A percentile compares a stretch with the other conserved stretches of the same genome.
Evolutionary conservation across 495 filamentous ascomycete genomes (phyloP).

Genomic region (Lasiosphaeria hispida): DNA sequence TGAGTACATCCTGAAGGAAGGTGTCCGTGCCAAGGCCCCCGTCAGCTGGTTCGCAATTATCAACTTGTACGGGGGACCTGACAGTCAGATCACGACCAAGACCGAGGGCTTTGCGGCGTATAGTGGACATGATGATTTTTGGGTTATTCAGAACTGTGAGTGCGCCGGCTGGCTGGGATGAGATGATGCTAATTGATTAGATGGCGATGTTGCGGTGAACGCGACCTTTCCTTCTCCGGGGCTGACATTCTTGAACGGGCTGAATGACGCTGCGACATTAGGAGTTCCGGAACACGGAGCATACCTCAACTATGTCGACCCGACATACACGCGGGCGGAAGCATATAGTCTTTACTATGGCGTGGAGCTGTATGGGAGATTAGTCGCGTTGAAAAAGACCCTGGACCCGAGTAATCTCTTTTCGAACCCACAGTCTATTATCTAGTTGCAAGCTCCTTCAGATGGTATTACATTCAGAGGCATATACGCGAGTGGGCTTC

Average conservation of each 20-base stretch:
- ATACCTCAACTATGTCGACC: conserved; percentile 19
- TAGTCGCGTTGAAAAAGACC: conserved; percentile 9
- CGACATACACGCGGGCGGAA: conserved; percentile 7
- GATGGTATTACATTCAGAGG: no score
- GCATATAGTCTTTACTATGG: conserved; percentile 18
- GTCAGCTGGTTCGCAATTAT: conserved; percentile 17
- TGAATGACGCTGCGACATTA: conserved; percentile 12
- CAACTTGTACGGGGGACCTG: conserved; percentile 22
- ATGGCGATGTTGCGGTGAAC: background rate
- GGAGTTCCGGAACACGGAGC: conserved; percentile 1
- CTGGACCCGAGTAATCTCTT: conserved; percentile 17
- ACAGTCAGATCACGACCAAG: conserved; percentile 8
- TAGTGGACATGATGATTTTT: conserved; percentile 15
- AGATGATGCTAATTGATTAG: background rate
- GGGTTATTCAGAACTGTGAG: conserved; percentile 21
- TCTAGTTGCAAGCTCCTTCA: no score
- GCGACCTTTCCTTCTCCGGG: conserved; percentile 9
- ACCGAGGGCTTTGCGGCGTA: conserved; percentile 19
- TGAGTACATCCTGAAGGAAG: conserved; percentile 1
- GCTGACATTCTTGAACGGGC: conserved; percentile 11
- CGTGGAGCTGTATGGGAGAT: conserved; percentile 1
- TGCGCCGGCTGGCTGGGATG: background rate
- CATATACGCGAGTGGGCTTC: no score
- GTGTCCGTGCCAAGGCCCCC: background rate
- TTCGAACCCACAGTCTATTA: conserved; percentile 19